Percentiles rank a stretch among this genome's conserved stretches.
Evolutionary conservation across 306 rosid genomes (phyloP).

Genomic region (Spatholobus suberectus): DNA sequence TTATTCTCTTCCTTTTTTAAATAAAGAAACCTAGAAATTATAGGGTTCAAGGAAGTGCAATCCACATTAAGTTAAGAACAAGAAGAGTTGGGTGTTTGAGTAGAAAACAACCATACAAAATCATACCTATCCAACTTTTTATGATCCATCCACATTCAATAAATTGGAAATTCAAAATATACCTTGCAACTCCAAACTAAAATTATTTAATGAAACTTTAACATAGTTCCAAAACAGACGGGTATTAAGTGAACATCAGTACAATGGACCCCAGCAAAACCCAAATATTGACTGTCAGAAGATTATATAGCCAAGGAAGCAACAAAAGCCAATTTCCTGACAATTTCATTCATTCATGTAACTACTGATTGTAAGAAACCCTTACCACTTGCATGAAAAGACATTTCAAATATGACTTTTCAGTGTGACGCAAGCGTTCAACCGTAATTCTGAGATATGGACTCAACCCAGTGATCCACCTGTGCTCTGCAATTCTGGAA

Average conservation of each 20-base stretch:
- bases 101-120: slow-evolving; percentile 13
- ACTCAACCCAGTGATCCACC: slow-evolving; percentile 97
- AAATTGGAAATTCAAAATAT: background rate
- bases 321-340: background rate
- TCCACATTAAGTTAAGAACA: background rate
- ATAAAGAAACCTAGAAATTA: background rate
- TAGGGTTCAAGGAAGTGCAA: slow-evolving; percentile 5
- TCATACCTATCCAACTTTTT: background rate
- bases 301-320: slow-evolving; percentile 24
- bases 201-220: background rate
- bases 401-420: slow-evolving; percentile 82
- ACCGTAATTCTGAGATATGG: slow-evolving; percentile 82
- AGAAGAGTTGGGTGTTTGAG: background rate
- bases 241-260: background rate
- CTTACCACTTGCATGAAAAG: slow-evolving; percentile 95
- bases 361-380: background rate
- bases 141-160: background rate
- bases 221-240: background rate
- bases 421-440: slow-evolving; percentile 78
- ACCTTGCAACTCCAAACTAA: slow-evolving; percentile 16
- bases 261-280: slow-evolving; percentile 12
- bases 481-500: slow-evolving; percentile 94
- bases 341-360: background rate
- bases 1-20: background rate
- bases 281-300: background rate